Evolutionary conservation across 2,329 filamentous ascomycete species (phyloP), one percentile per base, ranked within the genome.

Genomic region (Ceratocystis smalleyi): DNA sequence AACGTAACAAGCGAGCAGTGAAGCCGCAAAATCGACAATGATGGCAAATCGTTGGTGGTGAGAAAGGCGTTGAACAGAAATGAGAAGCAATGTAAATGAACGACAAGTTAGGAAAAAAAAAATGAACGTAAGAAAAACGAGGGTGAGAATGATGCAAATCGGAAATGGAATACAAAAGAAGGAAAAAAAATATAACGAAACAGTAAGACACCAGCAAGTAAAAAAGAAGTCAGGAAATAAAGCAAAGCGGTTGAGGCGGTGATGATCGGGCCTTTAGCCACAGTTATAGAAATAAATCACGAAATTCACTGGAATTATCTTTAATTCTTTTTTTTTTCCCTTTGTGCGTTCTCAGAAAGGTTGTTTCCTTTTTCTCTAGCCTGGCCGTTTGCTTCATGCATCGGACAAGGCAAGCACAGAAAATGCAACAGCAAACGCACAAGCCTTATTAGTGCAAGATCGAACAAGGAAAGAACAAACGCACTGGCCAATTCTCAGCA

Each of bases 1-100:
- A 17, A 27, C 35, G 45, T 45, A 60, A 60, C n/a, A 51, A 51
- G 47, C n/a, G n/a, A 51, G 47, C 47, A 54, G 49, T 54, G 49
- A 54, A 54, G 49, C 49, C 19, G 49, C 22, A 54, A 15, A 54
- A 24, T 54, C 10, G 24, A 15, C 49, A 24, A 24, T 54, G 49
- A 54, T 54, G 2, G 49, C 24, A 15, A 17, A 27, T 54, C 19
- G 49, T 12, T 54, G 49, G 49, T 19, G 49, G 49, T 54, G 49
- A 54, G 49, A 15, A 5, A 8, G 49, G 49, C 12, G 17, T n/a
- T 22, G 45, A n/a, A 47, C 5, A 54, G 49, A 51, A 27, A 27
- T 27, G 49, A 54, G 19, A 27, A 24, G 27, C 19, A 54, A 24
- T 24, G 49, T 24, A 24, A 54, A 24, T 15, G 49, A 54, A 40